Evolutionary conservation across 352 stramenopile species (phyloP).

Genomic region (Pythium pectinolyticum): DNA sequence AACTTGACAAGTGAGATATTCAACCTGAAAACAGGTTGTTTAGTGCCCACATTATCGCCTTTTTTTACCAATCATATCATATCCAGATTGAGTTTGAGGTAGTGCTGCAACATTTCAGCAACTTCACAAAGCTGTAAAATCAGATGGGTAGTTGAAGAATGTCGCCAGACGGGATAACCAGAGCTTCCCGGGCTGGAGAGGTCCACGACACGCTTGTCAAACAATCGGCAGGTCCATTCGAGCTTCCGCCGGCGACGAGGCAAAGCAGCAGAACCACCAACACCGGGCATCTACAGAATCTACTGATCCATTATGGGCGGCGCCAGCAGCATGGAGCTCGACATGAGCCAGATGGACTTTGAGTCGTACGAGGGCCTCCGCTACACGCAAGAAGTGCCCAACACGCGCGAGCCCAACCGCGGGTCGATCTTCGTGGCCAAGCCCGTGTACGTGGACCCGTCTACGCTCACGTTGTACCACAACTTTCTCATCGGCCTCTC

Average conservation of each 20-base stretch:
- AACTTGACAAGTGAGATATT: no score
- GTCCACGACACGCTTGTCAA: not conserved
- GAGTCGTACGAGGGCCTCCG: constrained; percentile 46
- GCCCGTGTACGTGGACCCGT: constrained; percentile 31
- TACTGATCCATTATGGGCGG: constrained; percentile 38
- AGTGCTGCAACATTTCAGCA: not conserved
- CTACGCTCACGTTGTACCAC: constrained; percentile 48
- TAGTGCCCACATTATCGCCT: not conserved
- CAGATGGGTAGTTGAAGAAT: not conserved
- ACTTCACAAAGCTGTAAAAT: not conserved
- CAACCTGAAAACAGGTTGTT: no score
- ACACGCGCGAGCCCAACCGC: constrained; percentile 39
- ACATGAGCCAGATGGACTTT: constrained; percentile 65
- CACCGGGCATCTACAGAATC: not conserved
- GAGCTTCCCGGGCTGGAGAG: not conserved
- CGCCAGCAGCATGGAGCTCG: constrained; percentile 32
- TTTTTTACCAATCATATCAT: not conserved
- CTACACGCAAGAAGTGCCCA: constrained; percentile 42
- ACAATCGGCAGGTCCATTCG: not conserved
- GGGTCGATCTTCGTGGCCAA: constrained; percentile 42
- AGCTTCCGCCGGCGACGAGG: not conserved
- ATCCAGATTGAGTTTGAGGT: not conserved
- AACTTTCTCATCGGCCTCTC: constrained; percentile 39
- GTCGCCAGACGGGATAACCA: not conserved
- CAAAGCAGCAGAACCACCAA: not conserved